Evolutionary conservation across 2,329 filamentous ascomycete genomes (phyloP).

Genomic region (Sporothrix humicola): DNA sequence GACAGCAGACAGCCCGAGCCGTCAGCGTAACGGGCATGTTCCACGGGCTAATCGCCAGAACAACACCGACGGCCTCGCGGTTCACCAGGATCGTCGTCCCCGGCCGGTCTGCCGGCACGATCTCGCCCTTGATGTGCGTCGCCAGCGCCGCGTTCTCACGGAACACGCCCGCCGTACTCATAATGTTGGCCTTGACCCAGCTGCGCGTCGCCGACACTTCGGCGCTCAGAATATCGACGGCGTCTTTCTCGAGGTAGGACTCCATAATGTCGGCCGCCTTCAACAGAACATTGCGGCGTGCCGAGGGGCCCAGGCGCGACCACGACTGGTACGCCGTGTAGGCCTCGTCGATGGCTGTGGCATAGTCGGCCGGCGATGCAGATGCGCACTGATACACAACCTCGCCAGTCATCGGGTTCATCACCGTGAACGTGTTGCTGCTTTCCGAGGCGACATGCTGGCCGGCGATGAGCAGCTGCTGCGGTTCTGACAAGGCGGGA

Average conservation of each 20-base stretch:
- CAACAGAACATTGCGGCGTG: conserved; percentile 66
- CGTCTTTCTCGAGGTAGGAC: conserved; percentile 51
- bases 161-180: conserved; percentile 46
- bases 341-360: conserved; percentile 55
- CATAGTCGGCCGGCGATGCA: conserved; percentile 59
- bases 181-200: conserved; percentile 48
- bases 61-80: conserved; percentile 71
- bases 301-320: conserved; percentile 61
- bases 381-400: conserved; percentile 61
- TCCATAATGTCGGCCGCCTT: conserved; percentile 66
- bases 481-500: conserved; percentile 34
- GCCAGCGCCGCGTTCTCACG: conserved; percentile 51
- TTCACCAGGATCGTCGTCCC: conserved; percentile 64
- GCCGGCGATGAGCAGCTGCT: conserved; percentile 41
- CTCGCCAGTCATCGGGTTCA: conserved; percentile 48
- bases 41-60: conserved; percentile 74
- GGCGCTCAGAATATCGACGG: conserved; percentile 39
- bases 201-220: conserved; percentile 45
- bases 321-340: conserved; percentile 66
- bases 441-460: conserved; percentile 39
- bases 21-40: conserved; percentile 48
- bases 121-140: conserved; percentile 46
- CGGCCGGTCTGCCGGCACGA: conserved; percentile 48
- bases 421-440: conserved; percentile 41
- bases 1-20: conserved; percentile 51